Percentiles rank a stretch among this genome's conserved stretches.
These are phyloP conservation scores for Mycena citricolor DNA, from an alignment of 1,284 basidiomycete genomes.

Conservation along the genomic window DNA sequence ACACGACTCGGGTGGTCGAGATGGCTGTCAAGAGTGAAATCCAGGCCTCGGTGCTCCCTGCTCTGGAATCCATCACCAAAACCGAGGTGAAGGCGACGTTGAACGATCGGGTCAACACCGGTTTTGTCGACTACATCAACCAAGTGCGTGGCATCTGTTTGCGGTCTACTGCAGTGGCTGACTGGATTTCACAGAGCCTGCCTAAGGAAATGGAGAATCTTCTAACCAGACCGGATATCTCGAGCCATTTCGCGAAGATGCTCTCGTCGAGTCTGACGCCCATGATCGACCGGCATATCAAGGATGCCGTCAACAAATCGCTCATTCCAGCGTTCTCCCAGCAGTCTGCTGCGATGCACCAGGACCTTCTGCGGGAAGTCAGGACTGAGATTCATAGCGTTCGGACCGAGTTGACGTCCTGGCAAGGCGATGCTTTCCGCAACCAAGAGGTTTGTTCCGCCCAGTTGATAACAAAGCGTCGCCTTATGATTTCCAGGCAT, in stretches of 20 bases:
- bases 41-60: conserved; percentile 75
- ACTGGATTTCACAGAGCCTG: conserved; percentile 50
- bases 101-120: conserved; percentile 71
- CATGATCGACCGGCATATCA: conserved; percentile 74
- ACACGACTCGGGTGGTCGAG: conserved; percentile 82
- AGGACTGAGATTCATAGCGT: conserved; percentile 69
- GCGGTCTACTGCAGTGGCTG: conserved; percentile 9
- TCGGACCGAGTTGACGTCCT: conserved; percentile 72
- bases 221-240: conserved; percentile 72
- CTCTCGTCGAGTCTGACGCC: conserved; percentile 68
- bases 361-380: conserved; percentile 73
- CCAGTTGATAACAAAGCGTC: neutral
- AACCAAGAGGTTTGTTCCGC: conserved; percentile 67
- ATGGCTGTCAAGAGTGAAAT: conserved; percentile 80
- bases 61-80: conserved; percentile 75
- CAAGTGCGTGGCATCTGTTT: conserved; percentile 49
- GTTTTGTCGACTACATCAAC: conserved; percentile 68
- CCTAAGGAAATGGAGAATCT: conserved; percentile 76
- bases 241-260: conserved; percentile 69
- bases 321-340: conserved; percentile 73
- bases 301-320: conserved; percentile 70
- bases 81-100: conserved; percentile 73
- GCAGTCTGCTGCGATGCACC: conserved; percentile 69
- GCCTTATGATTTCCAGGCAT: conserved; percentile 41
- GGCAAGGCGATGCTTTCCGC: conserved; percentile 75